phyloP scores from a whole-genome alignment of 257 asterid genomes.

The Craterostigma plantagineum region DNA sequence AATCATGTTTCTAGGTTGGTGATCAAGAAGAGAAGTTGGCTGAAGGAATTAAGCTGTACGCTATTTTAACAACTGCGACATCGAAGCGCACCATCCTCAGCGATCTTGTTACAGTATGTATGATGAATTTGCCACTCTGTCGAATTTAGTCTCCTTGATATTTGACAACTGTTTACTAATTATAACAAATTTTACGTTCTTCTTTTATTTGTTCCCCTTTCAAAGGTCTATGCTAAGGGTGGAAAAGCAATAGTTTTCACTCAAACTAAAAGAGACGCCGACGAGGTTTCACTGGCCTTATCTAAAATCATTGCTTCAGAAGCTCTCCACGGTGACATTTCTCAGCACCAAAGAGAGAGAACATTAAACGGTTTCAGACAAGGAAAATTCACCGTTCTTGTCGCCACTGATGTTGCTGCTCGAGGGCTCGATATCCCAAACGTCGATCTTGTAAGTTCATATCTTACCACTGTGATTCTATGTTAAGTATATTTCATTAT shows the following conservation, averaged over 20 bases:
- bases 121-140: neutral
- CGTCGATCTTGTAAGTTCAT: constrained; percentile 73
- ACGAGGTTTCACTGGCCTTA: constrained; percentile 64
- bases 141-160: neutral
- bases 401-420: constrained; percentile 93
- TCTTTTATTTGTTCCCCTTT: neutral
- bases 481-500: too few relatives aligned
- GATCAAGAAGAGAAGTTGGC: constrained; percentile 69
- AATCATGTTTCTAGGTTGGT: constrained; percentile 42
- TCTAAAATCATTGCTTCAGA: constrained; percentile 73
- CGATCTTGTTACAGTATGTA: constrained; percentile 61
- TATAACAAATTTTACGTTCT: neutral
- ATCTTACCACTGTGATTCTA: neutral
- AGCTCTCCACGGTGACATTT: constrained; percentile 95
- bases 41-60: constrained; percentile 76
- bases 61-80: constrained; percentile 38
- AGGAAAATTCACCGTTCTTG: constrained; percentile 84
- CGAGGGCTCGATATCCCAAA: constrained; percentile 92
- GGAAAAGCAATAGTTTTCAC: constrained; percentile 90
- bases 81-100: constrained; percentile 62
- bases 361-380: constrained; percentile 82
- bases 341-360: constrained; percentile 96
- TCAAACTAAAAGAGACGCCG: constrained; percentile 91
- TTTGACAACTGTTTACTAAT: constrained; percentile 5
- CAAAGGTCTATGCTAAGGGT: constrained; percentile 81